These are phyloP conservation scores for Fusarium fracticaudum DNA, from an alignment of 2,329 filamentous ascomycete genomes.

Conservation along the genomic window DNA sequence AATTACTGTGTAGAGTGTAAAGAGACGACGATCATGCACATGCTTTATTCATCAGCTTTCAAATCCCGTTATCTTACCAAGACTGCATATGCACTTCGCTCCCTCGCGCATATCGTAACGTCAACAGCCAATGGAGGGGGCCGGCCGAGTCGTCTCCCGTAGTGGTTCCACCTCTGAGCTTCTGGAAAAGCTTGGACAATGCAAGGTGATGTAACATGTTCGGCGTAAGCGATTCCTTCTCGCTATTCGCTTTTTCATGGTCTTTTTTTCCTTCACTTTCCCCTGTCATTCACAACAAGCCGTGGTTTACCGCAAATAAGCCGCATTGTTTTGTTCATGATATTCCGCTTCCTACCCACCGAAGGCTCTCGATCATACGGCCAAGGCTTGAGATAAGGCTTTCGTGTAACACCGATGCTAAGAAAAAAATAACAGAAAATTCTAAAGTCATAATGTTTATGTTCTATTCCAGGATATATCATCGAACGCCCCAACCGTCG, in stretches of 20 bases:
- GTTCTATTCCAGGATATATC: conserved; percentile 33
- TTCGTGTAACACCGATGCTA: not conserved
- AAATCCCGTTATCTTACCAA: conserved; percentile 1
- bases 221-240: conserved; percentile 23
- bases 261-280: not conserved
- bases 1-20: not conserved
- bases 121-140: conserved; percentile 12
- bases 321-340: not conserved
- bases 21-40: not conserved
- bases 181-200: conserved; percentile 28
- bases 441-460: not conserved
- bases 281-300: not conserved
- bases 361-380: conserved; percentile 20
- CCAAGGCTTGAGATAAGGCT: conserved; percentile 6
- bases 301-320: conserved; percentile 33
- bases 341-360: not conserved
- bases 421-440: not conserved
- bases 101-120: not conserved
- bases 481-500: conserved; percentile 76
- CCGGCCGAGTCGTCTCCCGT: conserved; percentile 29
- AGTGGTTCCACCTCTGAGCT: conserved; percentile 4
- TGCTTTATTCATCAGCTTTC: not conserved
- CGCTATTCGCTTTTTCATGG: not conserved
- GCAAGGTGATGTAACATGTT: conserved; percentile 40
- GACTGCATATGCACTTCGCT: not conserved